phyloP scores from a whole-genome alignment of 192 early-diverging fungal genomes.

The Entomortierella parvispora region DNA sequence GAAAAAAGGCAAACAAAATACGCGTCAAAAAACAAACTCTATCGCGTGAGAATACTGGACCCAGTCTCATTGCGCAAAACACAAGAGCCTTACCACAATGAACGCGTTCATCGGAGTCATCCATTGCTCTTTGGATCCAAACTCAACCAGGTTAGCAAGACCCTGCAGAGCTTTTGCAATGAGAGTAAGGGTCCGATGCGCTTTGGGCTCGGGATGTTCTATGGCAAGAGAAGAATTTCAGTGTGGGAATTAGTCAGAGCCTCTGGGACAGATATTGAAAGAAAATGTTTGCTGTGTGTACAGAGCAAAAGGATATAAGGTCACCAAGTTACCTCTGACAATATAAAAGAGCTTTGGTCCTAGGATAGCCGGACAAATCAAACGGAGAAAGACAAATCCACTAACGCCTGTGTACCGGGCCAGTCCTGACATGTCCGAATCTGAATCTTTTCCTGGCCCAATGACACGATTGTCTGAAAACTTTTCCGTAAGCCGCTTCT shows the following conservation, averaged over 20 bases:
- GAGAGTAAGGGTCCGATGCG: conserved; percentile 72
- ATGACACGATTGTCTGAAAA: conserved; percentile 41
- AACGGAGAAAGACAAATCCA: conserved; percentile 76
- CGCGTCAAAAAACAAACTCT: neutral
- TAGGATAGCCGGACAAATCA: conserved; percentile 79
- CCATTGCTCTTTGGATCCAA: conserved; percentile 72
- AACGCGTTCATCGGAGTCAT: conserved; percentile 74
- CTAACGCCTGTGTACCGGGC: conserved; percentile 53
- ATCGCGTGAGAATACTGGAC: too few relatives aligned
- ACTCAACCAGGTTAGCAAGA: conserved; percentile 72
- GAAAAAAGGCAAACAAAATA: neutral
- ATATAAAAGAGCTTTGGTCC: conserved; percentile 77
- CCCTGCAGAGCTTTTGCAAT: conserved; percentile 80
- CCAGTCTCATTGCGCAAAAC: neutral
- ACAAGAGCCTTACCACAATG: conserved; percentile 53
- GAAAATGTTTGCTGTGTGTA: too few relatives aligned
- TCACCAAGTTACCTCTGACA: conserved; percentile 60
- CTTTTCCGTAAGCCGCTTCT: conserved; percentile 51
- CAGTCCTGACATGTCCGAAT: conserved; percentile 24
- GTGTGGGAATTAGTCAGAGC: neutral
- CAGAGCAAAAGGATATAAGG: too few relatives aligned
- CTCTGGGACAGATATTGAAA: too few relatives aligned
- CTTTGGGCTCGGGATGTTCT: conserved; percentile 65
- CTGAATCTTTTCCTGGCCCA: conserved; percentile 46
- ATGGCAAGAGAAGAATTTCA: neutral